phyloP scores from a whole-genome alignment of 106 monocot species.

The Gastrodia elata region DNA sequence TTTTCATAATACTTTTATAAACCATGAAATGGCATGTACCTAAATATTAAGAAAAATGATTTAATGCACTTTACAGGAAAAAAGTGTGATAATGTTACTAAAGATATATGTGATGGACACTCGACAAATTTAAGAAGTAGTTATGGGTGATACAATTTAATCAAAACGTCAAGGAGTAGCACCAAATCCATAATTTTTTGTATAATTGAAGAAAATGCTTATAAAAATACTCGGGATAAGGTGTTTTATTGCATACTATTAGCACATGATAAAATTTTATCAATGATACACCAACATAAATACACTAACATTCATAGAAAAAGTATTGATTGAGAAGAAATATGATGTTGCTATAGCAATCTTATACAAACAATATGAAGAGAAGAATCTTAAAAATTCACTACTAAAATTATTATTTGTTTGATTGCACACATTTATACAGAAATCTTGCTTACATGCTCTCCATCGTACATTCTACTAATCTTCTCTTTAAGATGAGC shows the following conservation, averaged over 20 bases:
- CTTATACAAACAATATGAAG: background rate
- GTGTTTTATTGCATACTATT: background rate
- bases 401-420: background rate
- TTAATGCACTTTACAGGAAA: background rate
- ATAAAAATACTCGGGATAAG: background rate
- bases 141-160: background rate
- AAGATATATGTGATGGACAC: background rate
- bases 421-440: background rate
- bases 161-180: background rate
- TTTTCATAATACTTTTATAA: background rate
- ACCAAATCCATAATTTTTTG: background rate
- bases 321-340: background rate
- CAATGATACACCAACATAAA: background rate
- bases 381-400: background rate
- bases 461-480: conserved; percentile 20
- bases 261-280: background rate
- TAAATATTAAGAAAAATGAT: background rate
- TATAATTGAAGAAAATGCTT: background rate
- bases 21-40: background rate
- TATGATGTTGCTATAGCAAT: background rate
- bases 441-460: conserved; percentile 10
- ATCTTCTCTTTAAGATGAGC: conserved; percentile 20
- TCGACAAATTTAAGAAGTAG: background rate
- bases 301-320: background rate
- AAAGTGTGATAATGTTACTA: background rate